Evolutionary conservation across 768 basidiomycete species (phyloP), one percentile per base, ranked within the genome.

Genomic region (Filobasidium floriforme): DNA sequence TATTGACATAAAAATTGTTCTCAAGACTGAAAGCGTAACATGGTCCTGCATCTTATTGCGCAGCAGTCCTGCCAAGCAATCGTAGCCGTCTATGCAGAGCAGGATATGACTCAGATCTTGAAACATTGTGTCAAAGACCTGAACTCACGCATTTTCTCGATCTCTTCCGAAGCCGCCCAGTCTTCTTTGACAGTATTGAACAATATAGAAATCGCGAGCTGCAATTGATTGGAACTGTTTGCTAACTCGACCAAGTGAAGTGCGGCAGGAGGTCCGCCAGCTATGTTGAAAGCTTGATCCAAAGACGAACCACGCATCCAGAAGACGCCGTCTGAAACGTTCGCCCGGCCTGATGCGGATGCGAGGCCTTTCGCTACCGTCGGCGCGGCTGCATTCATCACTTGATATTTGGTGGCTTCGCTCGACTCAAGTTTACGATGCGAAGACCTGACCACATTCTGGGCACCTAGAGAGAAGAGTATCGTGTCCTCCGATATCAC

Each of bases 111-210:
- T 49, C 46, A 49, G 18, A 5, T 3, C 9, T 9, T 2, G 46
- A 5, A 49, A 22, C 15, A 12, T 5, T 49, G 14, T 49, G 18
- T 49, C 6, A 6, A 3, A 3, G 46, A 49, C 14, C 5, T 1
- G 32, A 26, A 82, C 88, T 72, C 71, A 92, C 91, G 85, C 62
- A 92, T 79, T 41, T 87, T 82, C 74, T 94, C 92, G 87, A 93
- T 91, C 71, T 96, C 93, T 74, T 93, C 92, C 41, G 89, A 92
- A 72, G 90, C 91, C 72, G 89, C 85, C 93, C 93, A 97, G 71
- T 85, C 89, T 70, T 88, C 87, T 69, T 85, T 85, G 54, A 96
- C 76, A 1, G 88, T 85, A 71, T 93, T 90, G 10, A 85, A 83
- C 24, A 94, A 77, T 29, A 92, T 84, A 3, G 86, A 81, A 7